Base-by-base conservation (phyloP, 1,284 basidiomycete species). In the Apiotrichum siamense region DNA sequence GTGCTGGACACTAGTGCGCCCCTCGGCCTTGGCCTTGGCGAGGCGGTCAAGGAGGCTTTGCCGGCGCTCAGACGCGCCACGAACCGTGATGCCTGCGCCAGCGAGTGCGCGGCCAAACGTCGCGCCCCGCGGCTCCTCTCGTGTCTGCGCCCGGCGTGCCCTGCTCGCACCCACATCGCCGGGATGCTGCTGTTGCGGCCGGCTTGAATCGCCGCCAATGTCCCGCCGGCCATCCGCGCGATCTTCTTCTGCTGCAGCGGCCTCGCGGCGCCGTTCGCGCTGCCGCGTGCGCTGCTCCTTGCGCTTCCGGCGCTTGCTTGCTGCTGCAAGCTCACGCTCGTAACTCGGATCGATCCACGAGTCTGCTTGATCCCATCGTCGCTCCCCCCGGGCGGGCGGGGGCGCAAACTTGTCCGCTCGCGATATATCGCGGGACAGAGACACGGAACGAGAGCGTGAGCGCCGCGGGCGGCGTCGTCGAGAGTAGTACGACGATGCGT, bases 301-400 rank as follows among this genome's bases (percentile, higher is more conserved):
- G 24, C 50, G 46, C 36, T 48, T 41, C 23, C 49, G 35, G 20
- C 43, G 42, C 27, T 31, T 39, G 9, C 25, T 33, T 10, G 24
- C 27, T 7, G 25, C 25, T 2, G 29, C 42, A 4, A 42, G 32
- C 40, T 47, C 40, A 26, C 38, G 42, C 9, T 39, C 55, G 40
- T 62, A 64, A 20, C 66, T 64, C 1, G 70, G 69, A 51, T 73
- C 64, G 3, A 72, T 47, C 70, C 70, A 74, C 9, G 57, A 58
- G 54, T 73, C 72, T 7, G 60, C 53, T 45, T 69, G 50, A 49
- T 70, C 56, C 69, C 72, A 72, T 43, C 60, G 48, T 25, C 61
- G 57, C n/a, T 50, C 59, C 3, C 55, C 55, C 4, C 58, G 55
- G 11, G 25, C 11, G 15, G 60, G 59, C 17, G 59, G 44, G 12